These are phyloP conservation scores for Alternaria metachromatica DNA, from an alignment of 2,329 filamentous ascomycete genomes.

Conservation along the genomic window DNA sequence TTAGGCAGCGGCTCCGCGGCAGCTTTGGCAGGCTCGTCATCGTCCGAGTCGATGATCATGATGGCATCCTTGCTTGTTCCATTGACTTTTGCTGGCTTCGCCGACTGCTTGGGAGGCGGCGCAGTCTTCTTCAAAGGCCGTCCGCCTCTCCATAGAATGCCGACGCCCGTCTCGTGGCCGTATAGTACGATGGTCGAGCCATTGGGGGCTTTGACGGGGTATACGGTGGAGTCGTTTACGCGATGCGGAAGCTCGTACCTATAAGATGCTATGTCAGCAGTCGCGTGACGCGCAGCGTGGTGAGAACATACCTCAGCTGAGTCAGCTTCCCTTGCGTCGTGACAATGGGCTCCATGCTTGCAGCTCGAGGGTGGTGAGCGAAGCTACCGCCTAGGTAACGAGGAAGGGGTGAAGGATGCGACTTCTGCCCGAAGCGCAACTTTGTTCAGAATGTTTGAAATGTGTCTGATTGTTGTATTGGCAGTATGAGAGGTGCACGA, in stretches of 20 bases:
- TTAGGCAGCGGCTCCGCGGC: conserved; percentile 25
- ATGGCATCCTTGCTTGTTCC: conserved; percentile 54
- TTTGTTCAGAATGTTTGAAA: neutral
- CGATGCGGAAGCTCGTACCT: conserved; percentile 68
- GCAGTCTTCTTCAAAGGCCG: conserved; percentile 52
- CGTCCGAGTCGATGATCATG: conserved; percentile 64
- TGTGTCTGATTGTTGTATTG: neutral
- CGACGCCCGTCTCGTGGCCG: conserved; percentile 64
- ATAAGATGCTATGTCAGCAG: conserved; percentile 14
- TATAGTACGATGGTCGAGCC: conserved; percentile 68
- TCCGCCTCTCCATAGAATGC: conserved; percentile 67
- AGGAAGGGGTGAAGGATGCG: neutral
- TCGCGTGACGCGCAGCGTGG: neutral
- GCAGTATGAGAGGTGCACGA: neutral
- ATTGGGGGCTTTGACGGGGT: conserved; percentile 65
- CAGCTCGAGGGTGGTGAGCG: conserved; percentile 3
- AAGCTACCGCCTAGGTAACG: neutral
- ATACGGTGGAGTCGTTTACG: conserved; percentile 62
- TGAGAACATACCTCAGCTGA: conserved; percentile 37
- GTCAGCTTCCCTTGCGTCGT: conserved; percentile 41
- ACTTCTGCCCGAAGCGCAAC: neutral
- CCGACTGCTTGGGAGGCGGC: conserved; percentile 33
- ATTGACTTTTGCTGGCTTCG: conserved; percentile 49
- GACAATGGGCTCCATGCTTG: conserved; percentile 76
- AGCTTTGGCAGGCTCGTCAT: conserved; percentile 54